Evolutionary conservation across 2,329 filamentous ascomycete genomes (phyloP), one percentile per base, ranked within the genome.

Genomic region (Arthroderma sp.): DNA sequence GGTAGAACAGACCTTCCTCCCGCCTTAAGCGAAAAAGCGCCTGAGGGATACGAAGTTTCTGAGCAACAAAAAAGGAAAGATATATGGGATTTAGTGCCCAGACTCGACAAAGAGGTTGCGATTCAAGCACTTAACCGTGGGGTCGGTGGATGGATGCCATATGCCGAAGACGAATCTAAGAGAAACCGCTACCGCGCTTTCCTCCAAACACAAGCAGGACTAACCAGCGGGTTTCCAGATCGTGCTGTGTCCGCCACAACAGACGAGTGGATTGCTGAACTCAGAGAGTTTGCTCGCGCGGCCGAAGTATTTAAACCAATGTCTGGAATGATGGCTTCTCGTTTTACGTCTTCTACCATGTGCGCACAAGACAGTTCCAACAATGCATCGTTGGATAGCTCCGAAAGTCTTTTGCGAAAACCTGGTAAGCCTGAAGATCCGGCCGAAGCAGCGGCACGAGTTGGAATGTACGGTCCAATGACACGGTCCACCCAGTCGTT

Each of bases 401-500:
- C 54, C 6, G 62, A 62, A 29, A 47, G 56, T 37, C 56, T 75
- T 5, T 64, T 78, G 10, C 68, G 64, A 40, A 72, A 68, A 47
- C 68, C 70, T 0, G 61, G 66, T 27, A 86, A 81, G 54, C 71
- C 73, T 3, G 72, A 79, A 49, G 83, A 94, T 56, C 82, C 88
- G 0, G 86, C 86, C 7, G 83, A 88, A 58, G 81, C 86, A 54
- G 91, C 91, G 1, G 91, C 91, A 5, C 84, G 75, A 56, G 68
- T 95, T 58, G 87, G 86, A 46, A 94, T 96, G 87, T 95, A 88
- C 64, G 91, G 91, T 1, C 74, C 79, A 9, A 75, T 96, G 77
- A 98, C 91, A 3, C 73, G 91, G 49, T 78, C 73, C 22, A 70
- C 73, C 0, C 62, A 76, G 5, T 75, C 80, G 4, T 96, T 94